Conservation (phyloP, 129 eudicot genomes). For the Chrysanthemum seticuspe region DNA sequence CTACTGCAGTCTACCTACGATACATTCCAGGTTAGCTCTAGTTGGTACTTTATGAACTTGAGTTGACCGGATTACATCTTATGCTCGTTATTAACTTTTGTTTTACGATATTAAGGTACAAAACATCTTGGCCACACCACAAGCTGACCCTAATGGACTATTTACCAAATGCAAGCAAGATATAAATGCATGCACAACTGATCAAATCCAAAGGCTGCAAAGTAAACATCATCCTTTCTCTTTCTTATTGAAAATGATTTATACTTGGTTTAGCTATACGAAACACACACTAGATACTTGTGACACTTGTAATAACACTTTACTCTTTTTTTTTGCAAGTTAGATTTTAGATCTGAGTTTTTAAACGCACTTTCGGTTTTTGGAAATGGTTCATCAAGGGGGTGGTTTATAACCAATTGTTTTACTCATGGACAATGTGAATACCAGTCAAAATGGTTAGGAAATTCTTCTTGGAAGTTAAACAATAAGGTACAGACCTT, state of each 20-base stretch:
- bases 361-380: constrained; percentile 23
- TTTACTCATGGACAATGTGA: constrained; percentile 42
- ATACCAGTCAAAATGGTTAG: constrained; percentile 33
- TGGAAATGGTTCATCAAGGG: constrained; percentile 25
- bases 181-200: constrained; percentile 24
- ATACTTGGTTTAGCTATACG: not conserved
- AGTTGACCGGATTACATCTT: constrained; percentile 4
- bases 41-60: not conserved
- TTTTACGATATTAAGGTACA: constrained; percentile 24
- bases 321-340: not conserved
- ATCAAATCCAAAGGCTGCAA: constrained; percentile 33
- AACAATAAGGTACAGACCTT: constrained; percentile 23
- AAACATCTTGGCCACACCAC: constrained; percentile 34
- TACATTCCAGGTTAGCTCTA: constrained; percentile 33
- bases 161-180: constrained; percentile 32
- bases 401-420: constrained; percentile 48
- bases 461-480: constrained; percentile 29
- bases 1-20: constrained; percentile 37
- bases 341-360: constrained; percentile 39
- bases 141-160: constrained; percentile 32
- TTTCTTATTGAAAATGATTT: not conserved
- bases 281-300: not conserved
- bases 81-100: not conserved
- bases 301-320: constrained; percentile 16
- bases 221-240: constrained; percentile 2